Evolutionary conservation across 345 rosid genomes (phyloP).

Genomic region (Lumnitzera racemosa): DNA sequence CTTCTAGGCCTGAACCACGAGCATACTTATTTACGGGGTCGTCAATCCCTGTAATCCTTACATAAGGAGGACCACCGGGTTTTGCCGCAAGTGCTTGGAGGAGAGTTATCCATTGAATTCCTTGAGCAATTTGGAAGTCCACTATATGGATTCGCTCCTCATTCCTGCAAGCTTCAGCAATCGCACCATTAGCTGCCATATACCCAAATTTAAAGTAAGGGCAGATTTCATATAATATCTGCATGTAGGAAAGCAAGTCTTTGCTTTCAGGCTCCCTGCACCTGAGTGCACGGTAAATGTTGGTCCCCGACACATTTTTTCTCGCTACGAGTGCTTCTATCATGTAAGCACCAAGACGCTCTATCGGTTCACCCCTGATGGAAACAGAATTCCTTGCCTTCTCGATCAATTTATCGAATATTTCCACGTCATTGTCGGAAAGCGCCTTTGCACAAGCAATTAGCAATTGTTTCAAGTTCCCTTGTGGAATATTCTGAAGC

Average conservation of each 20-base stretch:
- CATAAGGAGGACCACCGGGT: constrained; percentile 59
- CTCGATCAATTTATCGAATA: constrained; percentile 39
- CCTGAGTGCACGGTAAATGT: constrained; percentile 44
- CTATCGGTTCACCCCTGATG: constrained; percentile 58
- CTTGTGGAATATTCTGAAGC: constrained; percentile 22
- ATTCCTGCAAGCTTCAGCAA: constrained; percentile 62
- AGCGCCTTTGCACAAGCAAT: constrained; percentile 56
- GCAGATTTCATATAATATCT: constrained; percentile 59
- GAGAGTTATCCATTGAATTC: constrained; percentile 66
- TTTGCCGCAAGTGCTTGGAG: constrained; percentile 67
- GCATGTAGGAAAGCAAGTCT: constrained; percentile 69
- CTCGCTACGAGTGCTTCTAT: constrained; percentile 65
- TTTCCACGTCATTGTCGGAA: constrained; percentile 29
- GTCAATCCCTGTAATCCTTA: constrained; percentile 69
- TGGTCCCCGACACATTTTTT: constrained; percentile 50
- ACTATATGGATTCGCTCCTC: constrained; percentile 60
- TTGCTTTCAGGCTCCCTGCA: constrained; percentile 65
- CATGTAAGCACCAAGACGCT: constrained; percentile 76
- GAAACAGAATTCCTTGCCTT: constrained; percentile 47
- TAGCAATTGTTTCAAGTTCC: constrained; percentile 46
- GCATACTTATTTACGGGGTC: constrained; percentile 49
- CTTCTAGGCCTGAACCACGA: constrained; percentile 53
- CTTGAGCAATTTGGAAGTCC: constrained; percentile 66
- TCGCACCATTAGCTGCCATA: constrained; percentile 81
- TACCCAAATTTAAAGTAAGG: constrained; percentile 72